Conservation (phyloP, 2,329 filamentous ascomycete species). For the Ascochyta rabiei region DNA sequence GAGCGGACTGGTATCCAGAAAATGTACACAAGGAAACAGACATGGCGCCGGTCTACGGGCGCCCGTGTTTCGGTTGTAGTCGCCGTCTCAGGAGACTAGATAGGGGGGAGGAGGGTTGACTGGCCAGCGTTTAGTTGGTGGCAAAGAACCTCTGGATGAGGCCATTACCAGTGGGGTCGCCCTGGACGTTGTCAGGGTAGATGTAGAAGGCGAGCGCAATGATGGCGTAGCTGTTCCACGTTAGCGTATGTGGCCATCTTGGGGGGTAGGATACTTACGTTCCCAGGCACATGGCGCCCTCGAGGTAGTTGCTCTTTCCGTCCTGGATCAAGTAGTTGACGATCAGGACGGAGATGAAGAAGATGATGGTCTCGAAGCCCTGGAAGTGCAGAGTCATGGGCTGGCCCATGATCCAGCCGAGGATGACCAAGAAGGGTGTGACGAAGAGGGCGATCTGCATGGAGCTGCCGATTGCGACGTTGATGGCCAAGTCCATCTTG, state of each 20-base stretch:
- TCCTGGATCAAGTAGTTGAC: slow-evolving; percentile 88
- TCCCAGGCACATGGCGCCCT: slow-evolving; percentile 69
- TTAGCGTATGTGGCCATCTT: slow-evolving; percentile 9
- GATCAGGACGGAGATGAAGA: slow-evolving; percentile 84
- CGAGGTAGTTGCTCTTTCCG: slow-evolving; percentile 84
- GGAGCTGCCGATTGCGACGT: slow-evolving; percentile 60
- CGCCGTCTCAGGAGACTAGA: background rate
- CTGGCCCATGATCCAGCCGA: slow-evolving; percentile 61
- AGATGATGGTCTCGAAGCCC: slow-evolving; percentile 84
- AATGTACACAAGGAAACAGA: slow-evolving; percentile 6
- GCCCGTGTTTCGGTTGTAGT: background rate
- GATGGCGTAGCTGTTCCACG: slow-evolving; percentile 56
- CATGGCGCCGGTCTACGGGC: background rate
- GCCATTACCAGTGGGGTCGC: slow-evolving; percentile 36
- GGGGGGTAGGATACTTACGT: slow-evolving; percentile 39
- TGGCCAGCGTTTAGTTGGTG: slow-evolving; percentile 12
- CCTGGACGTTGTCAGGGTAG: slow-evolving; percentile 60
- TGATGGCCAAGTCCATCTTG: slow-evolving; percentile 64
- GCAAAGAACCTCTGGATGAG: slow-evolving; percentile 39
- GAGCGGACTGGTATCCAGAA: slow-evolving; percentile 6
- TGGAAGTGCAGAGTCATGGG: slow-evolving; percentile 78
- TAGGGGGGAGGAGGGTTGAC: background rate
- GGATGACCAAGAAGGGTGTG: slow-evolving; percentile 62
- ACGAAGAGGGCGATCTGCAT: slow-evolving; percentile 65
- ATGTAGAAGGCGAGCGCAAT: slow-evolving; percentile 67